Evolutionary conservation across 176 grass and related monocot species (phyloP).

Genomic region (Eleusine indica): DNA sequence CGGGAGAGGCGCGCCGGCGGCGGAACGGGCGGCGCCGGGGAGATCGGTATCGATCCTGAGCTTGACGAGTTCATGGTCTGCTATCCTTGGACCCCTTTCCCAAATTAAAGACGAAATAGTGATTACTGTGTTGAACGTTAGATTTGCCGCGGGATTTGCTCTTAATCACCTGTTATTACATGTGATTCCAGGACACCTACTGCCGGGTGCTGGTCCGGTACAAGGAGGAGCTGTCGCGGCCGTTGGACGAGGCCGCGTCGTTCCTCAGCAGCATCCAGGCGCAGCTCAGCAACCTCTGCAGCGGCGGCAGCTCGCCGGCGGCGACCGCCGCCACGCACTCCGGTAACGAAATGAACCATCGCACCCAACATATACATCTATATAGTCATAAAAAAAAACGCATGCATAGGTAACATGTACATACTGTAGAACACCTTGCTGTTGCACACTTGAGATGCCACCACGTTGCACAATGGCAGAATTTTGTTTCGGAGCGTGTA

Average conservation of each 20-base stretch:
- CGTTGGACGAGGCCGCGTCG: constrained; percentile 75
- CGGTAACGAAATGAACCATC: constrained; percentile 3
- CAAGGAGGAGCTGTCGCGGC: constrained; percentile 83
- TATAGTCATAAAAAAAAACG: neutral
- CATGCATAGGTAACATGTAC: constrained; percentile 15
- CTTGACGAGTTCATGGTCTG: constrained; percentile 93
- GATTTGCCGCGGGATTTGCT: constrained; percentile 20
- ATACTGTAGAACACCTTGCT: neutral
- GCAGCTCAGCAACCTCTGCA: constrained; percentile 83
- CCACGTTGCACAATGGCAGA: constrained; percentile 25
- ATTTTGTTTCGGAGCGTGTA: constrained; percentile 4
- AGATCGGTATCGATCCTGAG: constrained; percentile 84
- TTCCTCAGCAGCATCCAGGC: constrained; percentile 79
- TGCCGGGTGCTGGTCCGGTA: constrained; percentile 68
- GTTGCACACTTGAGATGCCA: neutral
- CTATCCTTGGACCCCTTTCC: neutral
- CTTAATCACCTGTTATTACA: constrained; percentile 52
- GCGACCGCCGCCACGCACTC: constrained; percentile 35
- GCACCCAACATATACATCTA: too few species aligned
- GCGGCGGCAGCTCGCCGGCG: constrained; percentile 35
- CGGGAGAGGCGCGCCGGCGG: constrained; percentile 43
- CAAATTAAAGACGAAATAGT: neutral
- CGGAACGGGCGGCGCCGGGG: constrained; percentile 12
- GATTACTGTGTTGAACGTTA: neutral
- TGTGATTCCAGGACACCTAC: constrained; percentile 60